Base-by-base conservation (phyloP, 768 basidiomycete species). In the Cyclocybe aegerita region DNA sequence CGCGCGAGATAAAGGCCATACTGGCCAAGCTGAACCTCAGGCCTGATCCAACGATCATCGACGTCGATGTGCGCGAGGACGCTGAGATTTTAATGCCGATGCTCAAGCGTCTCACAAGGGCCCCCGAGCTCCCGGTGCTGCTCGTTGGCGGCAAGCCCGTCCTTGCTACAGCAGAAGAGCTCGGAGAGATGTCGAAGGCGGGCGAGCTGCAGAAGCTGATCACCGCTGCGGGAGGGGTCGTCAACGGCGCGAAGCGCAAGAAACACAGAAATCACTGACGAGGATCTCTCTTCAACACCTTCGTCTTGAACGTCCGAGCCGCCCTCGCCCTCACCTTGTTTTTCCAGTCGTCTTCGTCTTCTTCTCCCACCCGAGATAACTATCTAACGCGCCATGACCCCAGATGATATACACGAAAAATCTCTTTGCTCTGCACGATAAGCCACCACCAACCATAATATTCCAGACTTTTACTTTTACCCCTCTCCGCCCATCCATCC, bases 11-110 rank as follows among this genome's bases (percentile, higher is more conserved):
- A 29, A 90, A 88, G 58, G 56, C 71, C 9, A 73, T 86, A 7
- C 68, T 93, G 3, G 61, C 70, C 1, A 71, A 68, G 7, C 69
- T 88, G 66, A 68, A 82, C 57, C 75, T 92, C 36, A 70, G 68
- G 0, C 90, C 89, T 7, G 63, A 76, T 0, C 83, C 88, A 0
- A 78, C 82, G 11, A 73, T 90, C 43, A 78, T 92, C 38, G 86
- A 89, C 36, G 77, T 88, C 15, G 89, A 92, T 60, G 66, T 81
- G 45, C 82, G 90, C 53, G 85, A 83, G 52, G 90, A 93, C 62
- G 79, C 78, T 4, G 70, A 76, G 0, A 81, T 89, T 17, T 70
- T 93, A 16, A 64, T 66, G 4, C 82, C 86, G 1, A 71, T 91
- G 17, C 73, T 92, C 39, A 59, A 63, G 9, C 83, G 90, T 0